These are phyloP conservation scores for Thelephora terrestris DNA, from an alignment of 1,284 basidiomycete species.

Conservation along the genomic window DNA sequence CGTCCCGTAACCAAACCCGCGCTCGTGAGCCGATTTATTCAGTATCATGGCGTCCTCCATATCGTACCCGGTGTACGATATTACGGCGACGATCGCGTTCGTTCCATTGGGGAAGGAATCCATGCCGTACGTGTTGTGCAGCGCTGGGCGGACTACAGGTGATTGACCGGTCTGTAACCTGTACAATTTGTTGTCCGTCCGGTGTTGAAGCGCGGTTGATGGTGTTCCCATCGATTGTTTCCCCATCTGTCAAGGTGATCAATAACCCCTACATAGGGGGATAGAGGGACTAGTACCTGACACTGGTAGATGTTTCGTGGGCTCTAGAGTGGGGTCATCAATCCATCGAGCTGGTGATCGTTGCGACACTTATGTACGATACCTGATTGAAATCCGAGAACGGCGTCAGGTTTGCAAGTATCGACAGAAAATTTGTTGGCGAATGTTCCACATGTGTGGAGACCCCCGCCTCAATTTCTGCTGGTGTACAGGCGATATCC, in stretches of 20 bases:
- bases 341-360: not conserved
- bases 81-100: conserved; percentile 97
- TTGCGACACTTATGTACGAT: conserved; percentile 1
- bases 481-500: conserved; percentile 90
- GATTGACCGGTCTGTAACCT: conserved; percentile 93
- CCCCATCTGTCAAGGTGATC: conserved; percentile 67
- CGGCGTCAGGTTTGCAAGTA: conserved; percentile 72
- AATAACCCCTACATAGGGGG: conserved; percentile 1
- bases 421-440: conserved; percentile 92
- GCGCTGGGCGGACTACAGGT: conserved; percentile 84
- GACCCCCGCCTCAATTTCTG: conserved; percentile 77
- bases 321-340: conserved; percentile 35
- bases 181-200: conserved; percentile 99
- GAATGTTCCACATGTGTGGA: conserved; percentile 91
- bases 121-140: conserved; percentile 97
- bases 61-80: conserved; percentile 99
- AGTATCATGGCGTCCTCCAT: conserved; percentile 99
- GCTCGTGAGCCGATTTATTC: conserved; percentile 97
- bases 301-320: conserved; percentile 85
- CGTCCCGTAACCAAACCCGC: conserved; percentile 95
- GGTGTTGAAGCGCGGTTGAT: conserved; percentile 79
- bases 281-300: conserved; percentile 37
- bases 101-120: conserved; percentile 98
- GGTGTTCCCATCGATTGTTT: conserved; percentile 99
- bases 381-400: conserved; percentile 98